Conservation (phyloP, 2,329 filamentous ascomycete species). For the Botrytis squamosa region DNA sequence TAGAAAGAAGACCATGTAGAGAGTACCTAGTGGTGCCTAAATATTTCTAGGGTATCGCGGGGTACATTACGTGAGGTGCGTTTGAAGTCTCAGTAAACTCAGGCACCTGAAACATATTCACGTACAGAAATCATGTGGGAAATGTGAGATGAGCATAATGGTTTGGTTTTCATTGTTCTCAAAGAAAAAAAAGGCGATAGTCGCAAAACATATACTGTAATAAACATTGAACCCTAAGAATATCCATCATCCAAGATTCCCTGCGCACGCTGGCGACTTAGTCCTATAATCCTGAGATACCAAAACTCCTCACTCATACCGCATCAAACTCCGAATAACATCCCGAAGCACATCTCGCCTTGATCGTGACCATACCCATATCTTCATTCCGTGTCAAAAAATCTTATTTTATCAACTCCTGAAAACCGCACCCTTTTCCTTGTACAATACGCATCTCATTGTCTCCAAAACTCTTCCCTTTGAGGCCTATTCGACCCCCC, state of each 20-base stretch:
- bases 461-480: background rate
- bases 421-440: slow-evolving; percentile 1
- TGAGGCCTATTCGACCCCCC: too few relatives aligned
- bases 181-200: background rate
- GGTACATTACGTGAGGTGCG: background rate
- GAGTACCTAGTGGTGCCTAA: background rate
- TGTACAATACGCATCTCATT: background rate
- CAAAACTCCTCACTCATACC: background rate
- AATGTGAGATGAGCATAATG: background rate
- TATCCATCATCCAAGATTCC: background rate
- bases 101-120: slow-evolving; percentile 2
- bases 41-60: background rate
- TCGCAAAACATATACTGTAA: background rate
- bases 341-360: background rate
- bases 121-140: background rate
- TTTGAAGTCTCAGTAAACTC: background rate
- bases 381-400: background rate
- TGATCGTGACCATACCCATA: background rate
- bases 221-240: background rate
- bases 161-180: background rate
- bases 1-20: background rate
- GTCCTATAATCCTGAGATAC: background rate
- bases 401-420: background rate
- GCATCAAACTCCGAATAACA: background rate
- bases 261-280: background rate